These are phyloP conservation scores for Tilletiaria anomala DNA, from an alignment of 1,284 basidiomycete species.

Conservation along the genomic window DNA sequence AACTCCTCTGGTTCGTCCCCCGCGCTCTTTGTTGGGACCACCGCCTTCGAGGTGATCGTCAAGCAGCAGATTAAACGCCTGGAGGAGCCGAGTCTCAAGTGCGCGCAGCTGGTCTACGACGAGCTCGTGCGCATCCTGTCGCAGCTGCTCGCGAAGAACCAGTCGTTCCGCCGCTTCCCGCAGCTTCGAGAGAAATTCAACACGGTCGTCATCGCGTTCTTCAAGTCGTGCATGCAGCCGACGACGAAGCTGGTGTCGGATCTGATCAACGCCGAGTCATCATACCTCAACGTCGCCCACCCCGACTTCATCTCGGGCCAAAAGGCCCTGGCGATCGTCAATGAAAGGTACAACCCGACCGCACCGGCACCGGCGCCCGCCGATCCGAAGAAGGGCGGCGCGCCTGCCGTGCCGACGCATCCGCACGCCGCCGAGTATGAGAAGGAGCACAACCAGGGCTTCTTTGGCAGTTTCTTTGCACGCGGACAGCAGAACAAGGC, in stretches of 20 bases:
- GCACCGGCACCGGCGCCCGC: neutral
- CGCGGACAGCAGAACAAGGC: slow-evolving; percentile 50
- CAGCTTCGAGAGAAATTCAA: slow-evolving; percentile 89
- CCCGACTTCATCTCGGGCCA: slow-evolving; percentile 95
- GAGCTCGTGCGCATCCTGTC: slow-evolving; percentile 88
- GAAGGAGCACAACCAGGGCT: slow-evolving; percentile 71
- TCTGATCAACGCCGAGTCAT: slow-evolving; percentile 53
- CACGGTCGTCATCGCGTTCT: slow-evolving; percentile 82
- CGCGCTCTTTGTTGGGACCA: slow-evolving; percentile 84
- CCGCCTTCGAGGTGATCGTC: slow-evolving; percentile 92
- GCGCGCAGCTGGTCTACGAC: slow-evolving; percentile 86
- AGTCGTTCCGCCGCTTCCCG: slow-evolving; percentile 79
- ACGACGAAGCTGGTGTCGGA: slow-evolving; percentile 89
- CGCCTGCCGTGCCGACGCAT: slow-evolving; percentile 44
- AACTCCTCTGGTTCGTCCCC: slow-evolving; percentile 96
- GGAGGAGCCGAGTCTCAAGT: slow-evolving; percentile 83
- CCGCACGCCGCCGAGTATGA: slow-evolving; percentile 66
- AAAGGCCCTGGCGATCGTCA: slow-evolving; percentile 83
- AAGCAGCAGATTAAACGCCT: slow-evolving; percentile 95
- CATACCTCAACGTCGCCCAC: slow-evolving; percentile 82
- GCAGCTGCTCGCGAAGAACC: slow-evolving; percentile 74
- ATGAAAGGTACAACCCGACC: slow-evolving; percentile 56
- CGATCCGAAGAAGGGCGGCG: slow-evolving; percentile 9
- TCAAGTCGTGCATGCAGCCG: slow-evolving; percentile 81
- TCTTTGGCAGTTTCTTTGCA: slow-evolving; percentile 88